Base-by-base conservation (phyloP, 2,329 filamentous ascomycete genomes). In the Alternaria postmessia region DNA sequence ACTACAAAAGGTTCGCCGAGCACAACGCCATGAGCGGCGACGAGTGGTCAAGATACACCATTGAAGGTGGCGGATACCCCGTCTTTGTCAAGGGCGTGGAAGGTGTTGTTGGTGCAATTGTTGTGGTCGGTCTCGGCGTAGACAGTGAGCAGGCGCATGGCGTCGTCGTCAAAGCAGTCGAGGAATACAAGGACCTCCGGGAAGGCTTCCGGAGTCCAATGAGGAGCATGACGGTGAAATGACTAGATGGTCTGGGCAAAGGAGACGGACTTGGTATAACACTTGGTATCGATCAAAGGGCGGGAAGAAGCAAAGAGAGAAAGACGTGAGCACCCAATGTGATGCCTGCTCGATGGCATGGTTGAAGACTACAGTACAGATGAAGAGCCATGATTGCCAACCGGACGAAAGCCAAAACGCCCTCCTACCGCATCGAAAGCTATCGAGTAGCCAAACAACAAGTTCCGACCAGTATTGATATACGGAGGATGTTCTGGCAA, bases 61-160 rank as follows among this genome's bases (percentile, higher is more conserved):
- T 93, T 63, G 91, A 94, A 76, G 92, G 92, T 0, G 92, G 92
- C 22, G 92, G 84, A 0, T 87, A 92, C 64, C 92, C 92, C 0
- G 85, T 94, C 32, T 83, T 87, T 7, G 91, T 94, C 7, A 81
- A 81, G 54, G 90, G 90, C 0, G 90, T 94, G 1, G 91, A 94
- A 79, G 91, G 91, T 0, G 80, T 93, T 3, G 88, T 93, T 8
- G 91, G 87, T 0, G 88, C 92, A 1, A 87, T 93, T 24, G 87
- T 93, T 18, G 89, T 94, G 1, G 91, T 88, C 71, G 92, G 91
- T 5, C 20, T 54, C 16, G 63, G 56, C 0, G 76, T 94, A 75
- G 90, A 88, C 81, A 89, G 93, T 78, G 84, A 91, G 69, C 86
- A 93, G 80, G 91, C 94, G 76, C 92, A 95, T 77, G 87, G 87